Evolutionary conservation across 305 asterid species (phyloP), one percentile per base, ranked within the genome.

Genomic region (Euphrasia arctica): DNA sequence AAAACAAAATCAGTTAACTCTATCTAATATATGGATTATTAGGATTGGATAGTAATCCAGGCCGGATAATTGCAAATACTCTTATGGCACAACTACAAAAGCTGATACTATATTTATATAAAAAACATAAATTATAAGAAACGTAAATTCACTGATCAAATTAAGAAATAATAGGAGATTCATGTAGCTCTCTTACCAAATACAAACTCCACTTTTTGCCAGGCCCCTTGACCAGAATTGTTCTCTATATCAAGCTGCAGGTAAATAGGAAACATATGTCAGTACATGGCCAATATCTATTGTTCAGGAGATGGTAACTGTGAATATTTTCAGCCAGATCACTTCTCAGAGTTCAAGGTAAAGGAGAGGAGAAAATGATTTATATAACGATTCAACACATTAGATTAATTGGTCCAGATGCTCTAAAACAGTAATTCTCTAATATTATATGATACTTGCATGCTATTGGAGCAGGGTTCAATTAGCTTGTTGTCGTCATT

Each of bases 241-340:
- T 93, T 75, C 70, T 77, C 78, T 75, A 90, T 93, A 74, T 93
- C 99, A 69, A 93, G 99, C 99, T 93, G 93, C 80, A 78, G 69
- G 27, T 69, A 75, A 75, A 68, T 63, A 28, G 43, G 57, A 29
- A 67, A n/a, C 54, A 54, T 66, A 64, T 54, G 61, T 74, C 66
- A 73, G 64, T 12, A 68, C 65, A 56, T 59, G 42, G 34, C 18
- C 39, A 51, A 55, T 45, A 64, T 45, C 13, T 34, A 12, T 3
- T 60, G 14, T 62, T 63, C 49, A 52, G 52, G 25, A 27, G 58
- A 56, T n/a, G 34, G 60, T 60, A 60, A 32, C 58, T 54, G 48
- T 39, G 55, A 48, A 59, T 57, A 31, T 29, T 63, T 65, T 67
- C 64, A 63, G 42, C 50, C 12, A 9, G 45, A 39, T 39, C 45